Base-by-base conservation (phyloP, 2,329 filamentous ascomycete genomes). In the Epichloe elymi region DNA sequence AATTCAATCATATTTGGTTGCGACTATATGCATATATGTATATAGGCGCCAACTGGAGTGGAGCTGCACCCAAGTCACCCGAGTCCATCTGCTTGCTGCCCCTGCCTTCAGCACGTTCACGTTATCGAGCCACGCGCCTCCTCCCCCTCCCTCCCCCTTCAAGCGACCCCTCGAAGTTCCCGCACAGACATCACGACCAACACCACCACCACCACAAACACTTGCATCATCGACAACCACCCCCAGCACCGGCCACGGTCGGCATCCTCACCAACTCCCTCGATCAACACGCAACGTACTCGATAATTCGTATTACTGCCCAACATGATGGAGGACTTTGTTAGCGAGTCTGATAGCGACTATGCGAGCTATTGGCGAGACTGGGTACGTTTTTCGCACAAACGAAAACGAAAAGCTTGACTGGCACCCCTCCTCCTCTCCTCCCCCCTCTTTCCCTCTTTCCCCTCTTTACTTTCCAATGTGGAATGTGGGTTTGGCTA, bases 281-380 rank as follows among this genome's bases (percentile, higher is more conserved):
- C n/a, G 19, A 47, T 40, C 51, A 51, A 43, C 54, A 48, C 19
- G 6, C 7, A 40, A 36, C n/a, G 7, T 19, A 11, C 23, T 46
- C 40, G 26, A 10, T 33, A 6, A 26, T 19, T 3, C 20, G 39
- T 8, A 38, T 12, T 3, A 5, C 54, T 46, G 53, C 51, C 57
- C 51, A 56, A 50, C 55, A 73, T 66, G 61, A 97, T 97, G 93
- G 93, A 97, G 67, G 91, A 97, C 71, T 97, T 93, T 70, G 90
- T 88, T 59, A 96, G 89, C 65, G 93, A 98, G 70, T 95, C 90
- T 12, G 93, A 98, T 67, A 96, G 90, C 70, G 93, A 98, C 73
- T 98, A 97, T 68, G 96, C 93, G 46, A 97, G 89, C 71, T 98
- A 97, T 70, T 98, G 93, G 93, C 79, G 91, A 68, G 93, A 98